These are phyloP conservation scores for Spongiforma sp. DNA, from an alignment of 1,284 basidiomycete species.

Conservation along the genomic window DNA sequence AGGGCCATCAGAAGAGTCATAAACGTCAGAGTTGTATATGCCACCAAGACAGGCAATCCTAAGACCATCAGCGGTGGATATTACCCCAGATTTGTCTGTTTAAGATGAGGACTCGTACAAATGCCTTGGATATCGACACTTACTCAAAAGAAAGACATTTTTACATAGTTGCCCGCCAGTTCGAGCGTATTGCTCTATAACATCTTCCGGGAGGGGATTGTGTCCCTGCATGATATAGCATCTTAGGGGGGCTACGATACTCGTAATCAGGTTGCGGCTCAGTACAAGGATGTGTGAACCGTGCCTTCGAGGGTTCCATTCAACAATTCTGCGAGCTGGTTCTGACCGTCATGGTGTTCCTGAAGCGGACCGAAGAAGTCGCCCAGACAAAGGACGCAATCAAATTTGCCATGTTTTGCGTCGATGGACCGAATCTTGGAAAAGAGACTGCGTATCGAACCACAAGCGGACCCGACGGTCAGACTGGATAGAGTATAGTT, in stretches of 20 bases:
- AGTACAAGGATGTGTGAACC: conserved; percentile 11
- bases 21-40: conserved; percentile 68
- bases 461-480: conserved; percentile 86
- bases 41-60: conserved; percentile 89
- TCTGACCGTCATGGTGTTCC: conserved; percentile 47
- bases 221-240: conserved; percentile 94
- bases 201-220: conserved; percentile 69
- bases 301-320: conserved; percentile 69
- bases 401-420: conserved; percentile 94
- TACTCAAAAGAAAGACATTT: conserved; percentile 87
- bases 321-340: conserved; percentile 65
- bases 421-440: conserved; percentile 88
- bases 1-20: conserved; percentile 57
- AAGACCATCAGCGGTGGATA: conserved; percentile 84
- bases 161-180: conserved; percentile 80
- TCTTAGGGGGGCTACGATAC: conserved; percentile 73
- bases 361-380: conserved; percentile 85
- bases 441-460: conserved; percentile 76
- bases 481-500: conserved; percentile 59
- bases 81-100: conserved; percentile 81
- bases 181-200: conserved; percentile 76
- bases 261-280: conserved; percentile 15
- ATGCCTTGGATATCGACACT: conserved; percentile 33
- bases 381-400: conserved; percentile 85
- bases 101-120: conserved; percentile 2